These are phyloP conservation scores for Boletus subcaerulescens DNA, from an alignment of 768 basidiomycete species.

Conservation along the genomic window DNA sequence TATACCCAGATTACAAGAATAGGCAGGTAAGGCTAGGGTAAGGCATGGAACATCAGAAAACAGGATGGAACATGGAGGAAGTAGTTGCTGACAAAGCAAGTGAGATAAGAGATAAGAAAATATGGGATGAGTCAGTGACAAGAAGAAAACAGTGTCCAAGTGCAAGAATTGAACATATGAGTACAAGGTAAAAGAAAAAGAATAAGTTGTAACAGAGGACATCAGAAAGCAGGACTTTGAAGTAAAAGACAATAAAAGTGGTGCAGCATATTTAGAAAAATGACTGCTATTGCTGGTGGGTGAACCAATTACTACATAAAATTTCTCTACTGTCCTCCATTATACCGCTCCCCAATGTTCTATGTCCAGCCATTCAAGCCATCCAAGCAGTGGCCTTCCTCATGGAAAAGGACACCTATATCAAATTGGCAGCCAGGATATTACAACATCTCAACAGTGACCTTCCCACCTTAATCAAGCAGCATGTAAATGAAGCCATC, in stretches of 20 bases:
- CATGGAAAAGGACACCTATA: background rate
- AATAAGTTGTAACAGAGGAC: no score
- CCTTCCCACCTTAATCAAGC: accelerated
- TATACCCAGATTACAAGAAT: no score
- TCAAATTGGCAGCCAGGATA: accelerated
- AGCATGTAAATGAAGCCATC: background rate
- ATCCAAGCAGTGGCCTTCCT: background rate
- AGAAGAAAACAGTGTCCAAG: no score
- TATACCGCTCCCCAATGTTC: background rate
- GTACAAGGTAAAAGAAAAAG: no score
- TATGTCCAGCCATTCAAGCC: background rate
- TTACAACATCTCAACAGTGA: accelerated
- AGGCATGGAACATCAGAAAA: no score
- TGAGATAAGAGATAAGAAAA: no score
- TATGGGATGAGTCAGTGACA: no score
- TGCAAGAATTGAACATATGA: no score
- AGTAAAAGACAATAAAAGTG: background rate
- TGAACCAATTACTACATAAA: background rate
- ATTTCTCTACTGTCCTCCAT: background rate
- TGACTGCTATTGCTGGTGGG: background rate
- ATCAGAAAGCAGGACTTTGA: background rate
- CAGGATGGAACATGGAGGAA: no score
- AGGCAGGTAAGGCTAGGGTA: no score
- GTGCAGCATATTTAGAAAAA: background rate
- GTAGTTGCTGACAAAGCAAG: no score